phyloP scores from a whole-genome alignment of 148 eudicot species.

The Beta vulgaris region DNA sequence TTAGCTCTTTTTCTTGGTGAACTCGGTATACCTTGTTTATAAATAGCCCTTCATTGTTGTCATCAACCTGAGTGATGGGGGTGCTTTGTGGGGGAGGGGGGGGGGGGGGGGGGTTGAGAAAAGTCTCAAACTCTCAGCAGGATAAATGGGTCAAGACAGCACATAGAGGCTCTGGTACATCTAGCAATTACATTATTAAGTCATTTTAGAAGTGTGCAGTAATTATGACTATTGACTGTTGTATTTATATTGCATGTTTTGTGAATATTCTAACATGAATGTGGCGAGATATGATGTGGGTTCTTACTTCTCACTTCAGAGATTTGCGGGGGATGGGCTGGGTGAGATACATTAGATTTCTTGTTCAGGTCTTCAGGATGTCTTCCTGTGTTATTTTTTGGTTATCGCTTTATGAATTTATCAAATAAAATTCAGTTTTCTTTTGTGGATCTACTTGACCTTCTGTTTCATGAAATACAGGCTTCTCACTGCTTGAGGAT shows the following conservation, averaged over 20 bases:
- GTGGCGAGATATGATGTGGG: not conserved
- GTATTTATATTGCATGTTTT: not conserved
- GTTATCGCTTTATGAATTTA: not conserved
- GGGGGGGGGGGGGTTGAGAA: not conserved
- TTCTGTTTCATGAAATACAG: slow-evolving; percentile 33
- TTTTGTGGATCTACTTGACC: not conserved
- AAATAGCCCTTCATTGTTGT: not conserved
- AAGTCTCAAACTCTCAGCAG: not conserved
- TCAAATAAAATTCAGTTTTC: not conserved
- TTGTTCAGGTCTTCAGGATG: not conserved
- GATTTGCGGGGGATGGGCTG: not conserved
- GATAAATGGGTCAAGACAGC: not conserved
- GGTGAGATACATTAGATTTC: not conserved
- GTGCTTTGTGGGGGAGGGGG: not conserved
- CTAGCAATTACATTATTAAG: not conserved
- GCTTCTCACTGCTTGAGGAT: slow-evolving; percentile 40
- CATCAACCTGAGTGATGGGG: not conserved
- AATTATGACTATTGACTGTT: not conserved
- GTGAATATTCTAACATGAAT: not conserved
- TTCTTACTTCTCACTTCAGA: not conserved
- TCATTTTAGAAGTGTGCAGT: not conserved
- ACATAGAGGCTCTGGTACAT: not conserved
- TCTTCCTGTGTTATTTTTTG: not conserved
- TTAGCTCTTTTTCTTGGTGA: not conserved
- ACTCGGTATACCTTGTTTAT: not conserved